Percentiles rank a stretch among this genome's conserved stretches.
phyloP scores from a whole-genome alignment of 2,329 filamentous ascomycete species.

The Xylaria sp. region DNA sequence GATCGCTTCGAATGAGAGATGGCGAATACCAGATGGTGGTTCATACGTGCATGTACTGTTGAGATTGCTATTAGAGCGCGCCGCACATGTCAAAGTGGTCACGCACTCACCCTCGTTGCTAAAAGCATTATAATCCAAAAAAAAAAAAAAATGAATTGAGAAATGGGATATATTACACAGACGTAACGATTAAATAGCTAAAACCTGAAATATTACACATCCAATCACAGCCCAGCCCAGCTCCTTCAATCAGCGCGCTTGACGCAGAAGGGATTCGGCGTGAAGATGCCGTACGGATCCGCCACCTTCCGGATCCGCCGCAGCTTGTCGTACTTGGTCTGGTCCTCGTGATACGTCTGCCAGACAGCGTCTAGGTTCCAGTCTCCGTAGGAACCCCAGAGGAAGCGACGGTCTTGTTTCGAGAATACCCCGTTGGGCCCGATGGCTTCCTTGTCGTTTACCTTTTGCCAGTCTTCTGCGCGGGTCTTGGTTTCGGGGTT shows the following conservation, averaged over 20 bases:
- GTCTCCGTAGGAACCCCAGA: constrained; percentile 50
- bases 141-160: too few relatives aligned
- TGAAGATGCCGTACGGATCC: constrained; percentile 40
- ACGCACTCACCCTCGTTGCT: too few relatives aligned
- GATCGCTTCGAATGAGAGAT: too few relatives aligned
- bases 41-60: too few relatives aligned
- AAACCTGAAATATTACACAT: too few relatives aligned
- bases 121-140: too few relatives aligned
- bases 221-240: neutral
- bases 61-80: too few relatives aligned
- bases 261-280: constrained; percentile 40
- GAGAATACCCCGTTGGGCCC: constrained; percentile 45
- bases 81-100: too few relatives aligned
- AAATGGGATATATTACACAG: neutral
- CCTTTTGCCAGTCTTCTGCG: constrained; percentile 50
- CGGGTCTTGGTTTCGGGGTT: constrained; percentile 40
- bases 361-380: constrained; percentile 47
- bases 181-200: neutral
- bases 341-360: constrained; percentile 45
- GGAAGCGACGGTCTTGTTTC: constrained; percentile 47
- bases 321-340: constrained; percentile 47
- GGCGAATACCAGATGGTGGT: too few relatives aligned
- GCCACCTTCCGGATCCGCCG: constrained; percentile 42
- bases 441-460: constrained; percentile 45
- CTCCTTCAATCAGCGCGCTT: constrained; percentile 38